These are phyloP conservation scores for Fusarium sp. DNA, from an alignment of 2,329 filamentous ascomycete species.

Conservation along the genomic window DNA sequence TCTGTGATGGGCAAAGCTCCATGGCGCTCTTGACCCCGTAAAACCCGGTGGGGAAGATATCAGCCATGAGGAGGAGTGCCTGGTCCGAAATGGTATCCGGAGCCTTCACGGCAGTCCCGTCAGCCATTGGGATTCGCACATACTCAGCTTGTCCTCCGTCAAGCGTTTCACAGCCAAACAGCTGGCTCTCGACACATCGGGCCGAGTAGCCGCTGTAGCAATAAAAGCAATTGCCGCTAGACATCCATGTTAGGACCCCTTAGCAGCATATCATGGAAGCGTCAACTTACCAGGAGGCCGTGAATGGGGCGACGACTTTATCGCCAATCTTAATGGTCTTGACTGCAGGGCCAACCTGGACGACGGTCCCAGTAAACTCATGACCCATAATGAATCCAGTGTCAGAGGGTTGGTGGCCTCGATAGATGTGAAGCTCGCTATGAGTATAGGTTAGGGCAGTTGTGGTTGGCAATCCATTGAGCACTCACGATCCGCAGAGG, in stretches of 20 bases:
- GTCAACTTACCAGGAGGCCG: conserved; percentile 74
- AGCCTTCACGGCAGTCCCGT: conserved; percentile 82
- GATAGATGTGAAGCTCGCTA: conserved; percentile 89
- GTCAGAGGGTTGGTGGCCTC: conserved; percentile 79
- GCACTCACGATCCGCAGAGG: conserved; percentile 84
- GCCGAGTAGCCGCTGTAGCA: conserved; percentile 82
- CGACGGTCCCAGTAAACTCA: conserved; percentile 85
- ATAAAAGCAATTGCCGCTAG: conserved; percentile 79
- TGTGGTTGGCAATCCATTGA: not conserved
- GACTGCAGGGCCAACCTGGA: conserved; percentile 75
- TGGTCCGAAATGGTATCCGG: conserved; percentile 76
- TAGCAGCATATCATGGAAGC: not conserved
- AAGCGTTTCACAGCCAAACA: conserved; percentile 77
- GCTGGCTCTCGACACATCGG: conserved; percentile 75
- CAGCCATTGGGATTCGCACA: conserved; percentile 83
- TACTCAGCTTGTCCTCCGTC: conserved; percentile 88
- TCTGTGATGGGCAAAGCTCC: conserved; percentile 61
- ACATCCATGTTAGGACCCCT: conserved; percentile 5
- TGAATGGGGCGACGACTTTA: conserved; percentile 86
- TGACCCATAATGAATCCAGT: conserved; percentile 80
- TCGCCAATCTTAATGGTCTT: conserved; percentile 79
- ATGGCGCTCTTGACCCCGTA: conserved; percentile 86
- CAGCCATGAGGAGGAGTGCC: conserved; percentile 86
- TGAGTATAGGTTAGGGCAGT: not conserved
- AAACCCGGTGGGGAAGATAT: conserved; percentile 90